Base-by-base conservation (phyloP, 352 stramenopile species). In the Pythium sp. region DNA sequence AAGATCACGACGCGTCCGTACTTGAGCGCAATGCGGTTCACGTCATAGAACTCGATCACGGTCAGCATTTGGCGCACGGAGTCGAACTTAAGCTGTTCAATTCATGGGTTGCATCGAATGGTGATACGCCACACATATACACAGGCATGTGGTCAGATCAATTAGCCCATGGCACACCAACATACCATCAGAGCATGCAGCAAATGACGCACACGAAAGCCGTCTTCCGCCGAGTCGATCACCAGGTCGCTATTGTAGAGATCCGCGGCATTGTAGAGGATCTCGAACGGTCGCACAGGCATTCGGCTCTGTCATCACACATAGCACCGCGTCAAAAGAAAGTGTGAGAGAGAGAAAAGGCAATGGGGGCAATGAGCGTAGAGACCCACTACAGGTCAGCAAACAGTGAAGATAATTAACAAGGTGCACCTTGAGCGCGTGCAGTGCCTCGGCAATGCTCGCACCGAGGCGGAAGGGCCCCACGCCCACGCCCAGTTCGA, bases 1-100 rank as follows among this genome's bases (percentile, higher is more conserved):
- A 94, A 95, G 67, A 95, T 90, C 62, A 92, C 79, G 14, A 93
- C 86, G 60, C 86, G 87, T 26, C 86, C 86, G 67, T 91, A 93
- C 70, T 93, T 92, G 26, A 95, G 71, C 30, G 86, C 76, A 22
- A 95, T 79, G 24, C 74, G 77, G 69, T 93, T 92, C 65, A 95
- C 76, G 18, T 84, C 76, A 71, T 93, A 93, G 65, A 94, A 93
- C 32, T 93, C 85, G 68, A 95, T 84, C 53, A 70, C 73, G 2
- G 80, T 84, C 34, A 95, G 78, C 53, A 86, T 75, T 62, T 95
- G 88, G 24, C 76, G 78, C 65, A 90, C 71, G 0, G 86, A 61
- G 41, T 95, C 82, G 51, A 94, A 88, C 47, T 81, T 72, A 22
- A 95, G 57, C 88, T 95, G 18, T 18, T 60, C 22, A 36, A 32